Evolutionary conservation across 768 basidiomycete species (phyloP), one percentile per base, ranked within the genome.

Genomic region (Leccinum uliginosum): DNA sequence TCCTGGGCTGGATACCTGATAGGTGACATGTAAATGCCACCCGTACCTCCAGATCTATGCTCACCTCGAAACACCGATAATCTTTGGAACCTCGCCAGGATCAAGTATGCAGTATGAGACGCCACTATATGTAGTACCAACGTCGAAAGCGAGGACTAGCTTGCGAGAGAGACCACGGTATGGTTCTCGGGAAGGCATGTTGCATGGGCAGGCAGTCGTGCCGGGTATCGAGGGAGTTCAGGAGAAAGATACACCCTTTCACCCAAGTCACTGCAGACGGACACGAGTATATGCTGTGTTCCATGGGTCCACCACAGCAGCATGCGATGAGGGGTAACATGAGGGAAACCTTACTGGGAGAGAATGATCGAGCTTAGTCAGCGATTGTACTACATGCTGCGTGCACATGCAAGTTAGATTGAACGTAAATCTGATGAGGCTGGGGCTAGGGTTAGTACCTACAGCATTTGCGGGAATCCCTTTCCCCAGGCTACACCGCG

Each of bases 1-100:
- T 78, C 75, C 58, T 79, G 78, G 1, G 73, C 75, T 3, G 79
- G 81, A 55, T 75, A 80, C 55, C 80, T 81, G 38, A 12, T n/a
- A n/a, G 29, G 2, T 1, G 3, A 9, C 10, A 6, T 1, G 6
- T 56, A 40, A 53, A 38, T 30, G 24, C 15, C 10, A 46, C 40
- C 5, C 5, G 19, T 12, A 43, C 19, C 40, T 19, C 19, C 6
- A 19, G 45, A 11, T 0, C 11, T 7, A 14, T 14, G 3, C 65
- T 35, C 21, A 71, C 75, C 56, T 72, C 15, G 62, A 48, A 19
- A 70, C 70, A 1, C 66, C 61, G 7, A 21, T 35, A 24, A 77
- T 67, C 40, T 62, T 60, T 17, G 74, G 71, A 6, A 69, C 56
- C 23, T 69, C 65, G 0, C 73, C 73, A 11, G 74, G 73, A 55